Base-by-base conservation (phyloP, 192 early-diverging fungal genomes). In the Rhizoclosmatium sp. region DNA sequence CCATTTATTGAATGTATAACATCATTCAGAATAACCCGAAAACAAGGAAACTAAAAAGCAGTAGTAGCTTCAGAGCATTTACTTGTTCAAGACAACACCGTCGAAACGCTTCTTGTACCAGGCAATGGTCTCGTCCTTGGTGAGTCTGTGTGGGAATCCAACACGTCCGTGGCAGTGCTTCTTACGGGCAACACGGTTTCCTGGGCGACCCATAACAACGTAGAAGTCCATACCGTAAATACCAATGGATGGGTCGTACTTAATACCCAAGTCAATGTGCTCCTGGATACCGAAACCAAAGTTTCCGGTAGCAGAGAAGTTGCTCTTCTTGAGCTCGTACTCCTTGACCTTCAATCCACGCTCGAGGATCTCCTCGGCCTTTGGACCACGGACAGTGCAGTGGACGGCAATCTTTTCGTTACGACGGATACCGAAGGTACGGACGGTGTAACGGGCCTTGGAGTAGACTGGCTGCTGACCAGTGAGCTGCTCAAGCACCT, bases 271-370 rank as follows among this genome's bases (percentile, higher is more conserved):
- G 91, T 99, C 98, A 81, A 99, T 99, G 93, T 99, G 98, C 91
- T 99, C 98, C 85, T 98, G 93, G 90, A 99, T 95, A 96, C 98
- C 98, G 89, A 98, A 99, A 82, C 98, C 98, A 83, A 99, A 99
- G 95, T 99, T 99, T 71, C 98, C 98, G 74, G 96, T 98, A 60
- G 85, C 91, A 51, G 95, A 97, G 91, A 98, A 99, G 95, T 99
- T 99, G 86, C 91, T 84, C 65, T 89, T 89, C 85, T 92, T 92
- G 54, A 99, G 89, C 89, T 99, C 98, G 91, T 97, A 99, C 87
- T 99, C 98, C 94, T 97, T 98, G 85, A 99, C 98, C 93, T 99
- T 98, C 81, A 99, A 89, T 80, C 98, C 98, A 87, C 97, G 96
- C 92, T 99, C 98, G 68, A 99, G 91, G 86, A 99, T 97, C 89